Evolutionary conservation across 1,284 basidiomycete genomes (phyloP), one percentile per base, ranked within the genome.

Genomic region (Cutaneotrichosporon sp.): DNA sequence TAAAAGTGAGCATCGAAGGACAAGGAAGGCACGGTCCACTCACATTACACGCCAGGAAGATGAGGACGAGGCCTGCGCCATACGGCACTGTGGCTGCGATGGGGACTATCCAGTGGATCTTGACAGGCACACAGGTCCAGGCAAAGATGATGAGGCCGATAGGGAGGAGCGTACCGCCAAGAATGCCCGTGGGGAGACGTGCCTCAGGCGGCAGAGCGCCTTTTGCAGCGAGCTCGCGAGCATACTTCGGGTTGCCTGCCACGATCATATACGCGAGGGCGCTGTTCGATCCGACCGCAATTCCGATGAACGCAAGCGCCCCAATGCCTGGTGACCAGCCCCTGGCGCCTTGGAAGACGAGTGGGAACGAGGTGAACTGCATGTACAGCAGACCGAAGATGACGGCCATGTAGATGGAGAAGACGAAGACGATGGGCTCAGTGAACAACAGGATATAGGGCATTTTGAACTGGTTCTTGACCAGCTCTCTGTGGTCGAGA

Each of bases 221-320:
- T 45, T 54, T 50, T 25, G 29, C 44, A 25, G 55, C 27, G 29
- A 56, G 41, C 16, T 52, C 55, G 24, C 52, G 52, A 10, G 47
- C 33, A 43, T 68, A 68, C 9, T 59, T 51, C 0, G 61, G 61
- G 51, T 70, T 68, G 10, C 61, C 57, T 50, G 47, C 26, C 24
- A 66, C 59, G 33, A 75, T 76, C 61, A 83, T 82, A 65, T 82
- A 80, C 11, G 80, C 67, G 0, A 82, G 79, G n/a, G 82, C 79
- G 4, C 81, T 63, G n/a, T 76, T 73, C 16, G 81, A 78, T 1
- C 82, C 84, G 6, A 82, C 57, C 0, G 83, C 81, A 29, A 86
- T 77, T 17, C 84, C 84, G 26, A 86, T 75, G 69, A 86, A 86
- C 0, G 83, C 81, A 3, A 85, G 78, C 2, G 84, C 84, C 3